phyloP scores from a whole-genome alignment of 129 eudicot species.

The Glebionis coronaria region DNA sequence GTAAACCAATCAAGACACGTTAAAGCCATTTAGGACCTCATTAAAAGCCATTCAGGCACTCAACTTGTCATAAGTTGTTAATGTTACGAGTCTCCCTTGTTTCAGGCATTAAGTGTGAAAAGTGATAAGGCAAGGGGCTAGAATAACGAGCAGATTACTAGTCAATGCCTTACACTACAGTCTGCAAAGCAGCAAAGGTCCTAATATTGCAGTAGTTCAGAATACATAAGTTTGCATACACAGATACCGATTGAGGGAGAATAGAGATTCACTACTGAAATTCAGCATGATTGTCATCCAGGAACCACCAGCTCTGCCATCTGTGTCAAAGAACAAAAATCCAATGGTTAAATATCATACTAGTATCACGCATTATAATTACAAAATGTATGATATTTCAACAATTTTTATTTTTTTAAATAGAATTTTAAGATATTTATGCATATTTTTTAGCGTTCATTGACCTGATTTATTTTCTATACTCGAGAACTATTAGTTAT shows the following conservation, averaged over 20 bases:
- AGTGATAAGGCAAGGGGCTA: no score
- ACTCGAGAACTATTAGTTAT: no score
- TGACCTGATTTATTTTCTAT: no score
- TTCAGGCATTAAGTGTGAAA: no score
- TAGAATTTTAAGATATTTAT: background rate
- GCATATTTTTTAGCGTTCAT: no score
- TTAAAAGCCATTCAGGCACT: no score
- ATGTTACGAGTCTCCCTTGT: no score
- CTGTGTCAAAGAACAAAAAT: constrained; percentile 10
- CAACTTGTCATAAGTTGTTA: no score
- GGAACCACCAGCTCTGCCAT: background rate
- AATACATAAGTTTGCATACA: background rate
- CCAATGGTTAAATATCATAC: constrained; percentile 4
- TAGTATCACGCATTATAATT: background rate
- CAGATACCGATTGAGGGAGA: background rate
- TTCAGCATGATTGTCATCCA: background rate
- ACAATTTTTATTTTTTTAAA: background rate
- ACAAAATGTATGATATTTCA: background rate
- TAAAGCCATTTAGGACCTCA: no score
- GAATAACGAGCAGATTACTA: background rate
- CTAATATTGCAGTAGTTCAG: background rate
- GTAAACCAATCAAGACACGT: no score
- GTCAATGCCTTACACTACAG: no score
- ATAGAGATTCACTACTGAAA: background rate
- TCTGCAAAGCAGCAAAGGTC: constrained; percentile 12